These are phyloP conservation scores for Saccharomycopsis javanensis DNA, from an alignment of 805 yeast genomes.

Conservation along the genomic window DNA sequence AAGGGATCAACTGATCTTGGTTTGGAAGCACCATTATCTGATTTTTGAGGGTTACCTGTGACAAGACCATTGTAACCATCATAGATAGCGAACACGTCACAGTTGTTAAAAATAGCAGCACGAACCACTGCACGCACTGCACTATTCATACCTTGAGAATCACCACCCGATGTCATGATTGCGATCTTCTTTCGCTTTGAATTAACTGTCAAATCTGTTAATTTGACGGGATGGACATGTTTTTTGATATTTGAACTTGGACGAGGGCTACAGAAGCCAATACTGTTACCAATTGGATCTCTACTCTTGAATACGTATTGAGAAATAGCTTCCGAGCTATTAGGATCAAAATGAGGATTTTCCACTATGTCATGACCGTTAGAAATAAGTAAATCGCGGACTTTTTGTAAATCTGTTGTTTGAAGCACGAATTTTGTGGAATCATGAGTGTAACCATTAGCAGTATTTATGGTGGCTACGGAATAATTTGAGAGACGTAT, in stretches of 20 bases:
- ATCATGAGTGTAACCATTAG: conserved; percentile 11
- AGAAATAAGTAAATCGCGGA: conserved; percentile 2
- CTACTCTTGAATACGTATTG: conserved; percentile 23
- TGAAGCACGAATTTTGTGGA: conserved; percentile 11
- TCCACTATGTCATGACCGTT: conserved; percentile 7
- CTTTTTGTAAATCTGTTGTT: conserved; percentile 28
- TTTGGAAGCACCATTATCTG: neutral
- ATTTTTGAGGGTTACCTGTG: conserved; percentile 48
- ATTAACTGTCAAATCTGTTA: conserved; percentile 6
- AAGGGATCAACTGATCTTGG: neutral
- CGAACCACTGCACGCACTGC: conserved; percentile 93
- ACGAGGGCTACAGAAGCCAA: conserved; percentile 44
- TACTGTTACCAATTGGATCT: conserved; percentile 58
- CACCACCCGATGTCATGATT: conserved; percentile 98
- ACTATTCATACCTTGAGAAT: conserved; percentile 98
- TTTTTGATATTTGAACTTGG: conserved; percentile 30
- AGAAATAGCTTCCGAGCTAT: neutral
- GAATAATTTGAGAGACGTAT: conserved; percentile 10
- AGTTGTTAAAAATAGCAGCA: conserved; percentile 76
- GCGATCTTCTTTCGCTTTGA: conserved; percentile 48
- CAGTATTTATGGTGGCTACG: conserved; percentile 1
- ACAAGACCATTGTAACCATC: conserved; percentile 96
- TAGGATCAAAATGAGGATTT: conserved; percentile 1
- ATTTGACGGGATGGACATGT: conserved; percentile 19
- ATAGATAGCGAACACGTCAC: conserved; percentile 83